Percentiles rank a stretch among this genome's conserved stretches.
These are phyloP conservation scores for Sporothrix pseudoabietina DNA, from an alignment of 2,329 filamentous ascomycete genomes.

Conservation along the genomic window DNA sequence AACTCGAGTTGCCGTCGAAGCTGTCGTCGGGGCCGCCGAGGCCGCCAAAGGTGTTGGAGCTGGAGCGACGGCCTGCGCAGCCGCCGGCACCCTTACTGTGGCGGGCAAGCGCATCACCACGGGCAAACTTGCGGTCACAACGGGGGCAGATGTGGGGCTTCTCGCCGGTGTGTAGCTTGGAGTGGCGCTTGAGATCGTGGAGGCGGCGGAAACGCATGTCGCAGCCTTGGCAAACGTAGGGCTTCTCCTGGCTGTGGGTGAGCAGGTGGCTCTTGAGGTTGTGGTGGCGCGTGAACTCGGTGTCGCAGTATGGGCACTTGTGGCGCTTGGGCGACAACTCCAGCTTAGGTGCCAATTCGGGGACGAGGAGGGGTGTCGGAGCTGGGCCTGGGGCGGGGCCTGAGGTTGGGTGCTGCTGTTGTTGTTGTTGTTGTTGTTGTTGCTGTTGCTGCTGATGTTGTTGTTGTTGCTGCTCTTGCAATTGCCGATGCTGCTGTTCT, in stretches of 20 bases:
- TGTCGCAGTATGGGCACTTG: slow-evolving; percentile 94
- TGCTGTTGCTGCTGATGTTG: not conserved
- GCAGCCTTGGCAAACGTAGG: slow-evolving; percentile 91
- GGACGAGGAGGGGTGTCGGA: slow-evolving; percentile 13
- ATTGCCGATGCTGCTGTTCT: not conserved
- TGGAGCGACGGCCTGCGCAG: slow-evolving; percentile 87
- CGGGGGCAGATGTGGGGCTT: slow-evolving; percentile 93
- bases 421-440: slow-evolving; percentile 2
- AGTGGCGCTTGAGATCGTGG: slow-evolving; percentile 94
- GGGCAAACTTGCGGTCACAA: slow-evolving; percentile 91
- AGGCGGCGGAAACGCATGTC: slow-evolving; percentile 87
- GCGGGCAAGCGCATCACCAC: slow-evolving; percentile 89
- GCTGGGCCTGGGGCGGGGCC: not conserved
- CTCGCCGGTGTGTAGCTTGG: slow-evolving; percentile 95
- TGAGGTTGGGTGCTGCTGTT: not conserved
- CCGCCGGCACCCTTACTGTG: slow-evolving; percentile 96
- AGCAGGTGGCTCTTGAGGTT: slow-evolving; percentile 97
- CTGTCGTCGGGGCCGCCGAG: slow-evolving; percentile 41
- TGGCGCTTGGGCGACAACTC: slow-evolving; percentile 78
- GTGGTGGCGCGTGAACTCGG: slow-evolving; percentile 95
- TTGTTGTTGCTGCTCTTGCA: slow-evolving; percentile 10
- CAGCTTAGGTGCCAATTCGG: slow-evolving; percentile 55
- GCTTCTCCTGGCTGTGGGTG: slow-evolving; percentile 98
- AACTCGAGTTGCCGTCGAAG: slow-evolving; percentile 40
- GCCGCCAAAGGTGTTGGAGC: slow-evolving; percentile 77